Percentiles rank a stretch among this genome's conserved stretches.
Conservation (phyloP, 257 asterid species). For the Salvia splendens region DNA sequence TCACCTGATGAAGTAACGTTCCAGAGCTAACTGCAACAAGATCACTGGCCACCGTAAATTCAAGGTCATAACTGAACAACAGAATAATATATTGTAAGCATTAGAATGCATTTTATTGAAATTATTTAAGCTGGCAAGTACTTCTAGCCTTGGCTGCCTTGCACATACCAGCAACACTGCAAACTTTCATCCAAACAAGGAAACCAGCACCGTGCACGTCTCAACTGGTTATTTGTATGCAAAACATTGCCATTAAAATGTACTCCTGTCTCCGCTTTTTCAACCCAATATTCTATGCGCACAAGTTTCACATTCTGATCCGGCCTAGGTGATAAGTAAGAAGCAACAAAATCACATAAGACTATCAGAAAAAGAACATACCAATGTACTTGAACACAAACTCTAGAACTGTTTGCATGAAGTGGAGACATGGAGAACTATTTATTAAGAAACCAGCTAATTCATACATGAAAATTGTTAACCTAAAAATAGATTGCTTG, state of each 20-base stretch:
- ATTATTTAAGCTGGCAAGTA: constrained; percentile 20
- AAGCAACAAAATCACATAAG: constrained; percentile 41
- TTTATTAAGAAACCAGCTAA: background rate
- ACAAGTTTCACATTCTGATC: constrained; percentile 80
- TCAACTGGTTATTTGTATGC: constrained; percentile 87
- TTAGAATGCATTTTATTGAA: constrained; percentile 11
- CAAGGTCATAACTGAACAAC: constrained; percentile 82
- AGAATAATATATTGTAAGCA: constrained; percentile 35
- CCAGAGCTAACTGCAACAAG: constrained; percentile 95
- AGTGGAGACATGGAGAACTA: constrained; percentile 14
- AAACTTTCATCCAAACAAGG: constrained; percentile 96
- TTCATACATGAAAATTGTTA: background rate
- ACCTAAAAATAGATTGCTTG: constrained; percentile 14
- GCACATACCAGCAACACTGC: constrained; percentile 86
- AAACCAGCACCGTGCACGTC: constrained; percentile 99
- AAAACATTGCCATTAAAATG: constrained; percentile 77
- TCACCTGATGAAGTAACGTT: constrained; percentile 89
- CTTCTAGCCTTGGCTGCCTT: background rate
- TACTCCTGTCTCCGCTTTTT: constrained; percentile 96
- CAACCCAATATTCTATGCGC: constrained; percentile 94
- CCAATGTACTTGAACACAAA: constrained; percentile 16
- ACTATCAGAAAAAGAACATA: constrained; percentile 31
- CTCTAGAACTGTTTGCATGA: background rate
- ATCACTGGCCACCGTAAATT: constrained; percentile 90
- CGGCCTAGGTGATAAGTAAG: constrained; percentile 59